Conservation (phyloP, 441 rosid species). For the Populus hybrid region DNA sequence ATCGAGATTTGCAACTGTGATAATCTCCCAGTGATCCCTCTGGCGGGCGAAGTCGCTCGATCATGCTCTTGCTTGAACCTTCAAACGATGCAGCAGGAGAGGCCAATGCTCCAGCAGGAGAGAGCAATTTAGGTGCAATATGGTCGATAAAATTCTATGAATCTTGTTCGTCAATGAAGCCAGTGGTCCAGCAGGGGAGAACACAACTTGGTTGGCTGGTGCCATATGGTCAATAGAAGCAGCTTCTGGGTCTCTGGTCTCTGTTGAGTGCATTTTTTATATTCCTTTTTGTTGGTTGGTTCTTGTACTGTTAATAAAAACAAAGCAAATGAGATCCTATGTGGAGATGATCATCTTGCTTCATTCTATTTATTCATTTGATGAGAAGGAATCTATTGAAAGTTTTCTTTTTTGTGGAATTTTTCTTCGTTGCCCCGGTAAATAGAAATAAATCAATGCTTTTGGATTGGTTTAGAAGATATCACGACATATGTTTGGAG, state of each 20-base stretch:
- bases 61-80: slow-evolving; percentile 60
- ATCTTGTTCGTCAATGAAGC: no score
- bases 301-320: background rate
- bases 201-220: no score
- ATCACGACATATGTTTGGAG: no score
- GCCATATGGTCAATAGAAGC: background rate
- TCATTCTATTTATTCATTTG: background rate
- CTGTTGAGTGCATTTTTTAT: background rate
- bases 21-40: slow-evolving; percentile 68
- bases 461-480: background rate
- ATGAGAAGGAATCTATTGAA: background rate
- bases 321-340: background rate
- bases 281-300: background rate
- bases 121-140: background rate
- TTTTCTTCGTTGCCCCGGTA: background rate
- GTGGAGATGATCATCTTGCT: background rate
- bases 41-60: slow-evolving; percentile 51
- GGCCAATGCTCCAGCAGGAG: slow-evolving; percentile 43
- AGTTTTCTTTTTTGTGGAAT: background rate
- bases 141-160: background rate
- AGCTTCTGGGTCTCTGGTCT: background rate
- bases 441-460: background rate
- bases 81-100: slow-evolving; percentile 41
- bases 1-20: slow-evolving; percentile 95
- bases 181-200: no score